Base-by-base conservation (phyloP, 768 basidiomycete species). In the Arthromyces matolae region DNA sequence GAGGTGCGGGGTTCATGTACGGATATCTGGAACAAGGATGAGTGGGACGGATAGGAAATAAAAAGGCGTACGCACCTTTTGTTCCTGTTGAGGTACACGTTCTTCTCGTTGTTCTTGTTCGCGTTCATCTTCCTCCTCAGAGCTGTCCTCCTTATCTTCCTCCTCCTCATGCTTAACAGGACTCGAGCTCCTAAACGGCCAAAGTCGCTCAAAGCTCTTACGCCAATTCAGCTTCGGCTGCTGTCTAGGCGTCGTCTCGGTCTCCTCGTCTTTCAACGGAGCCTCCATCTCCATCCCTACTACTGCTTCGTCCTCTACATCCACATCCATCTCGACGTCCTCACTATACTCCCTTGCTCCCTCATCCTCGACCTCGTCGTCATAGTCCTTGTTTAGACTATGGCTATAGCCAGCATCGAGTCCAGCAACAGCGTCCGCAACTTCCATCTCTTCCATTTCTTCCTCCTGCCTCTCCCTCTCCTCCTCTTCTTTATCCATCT, bases 381-480 rank as follows among this genome's bases (percentile, higher is more conserved):
- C 47, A 13, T 44, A 35, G n/a, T 53, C 55, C 1, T 52, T 55
- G 16, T 69, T 67, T 12, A 64, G 64, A 23, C 69, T 68, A 33
- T 59, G 64, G 34, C 68, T 71, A 43, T n/a, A n/a, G n/a, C 65
- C 70, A 36, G 67, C 62, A 14, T 69, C 62, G 5, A 36, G 36
- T 8, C 63, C 68, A 13, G 72, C 74, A 27, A 71, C 69, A 25
- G 63, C 62, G 19, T 64, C 71, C 24, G 74, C 44, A 2, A 71
- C 71, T 40, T 80, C 81, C 60, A 78, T 71, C 49, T 81, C 78
- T 42, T 80, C 73, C 33, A 28, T 29, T 16, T 70, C 71, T 36
- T 66, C 72, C 36, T 78, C 72, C 47, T 79, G 76, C 46, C 78
- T 73, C 27, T 57, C 63, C 49, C 13, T 37, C 25, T 46, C 32